phyloP scores from a whole-genome alignment of 225 moss, liverwort and hornwort species.

The Pseudisothecium myosuroides region DNA sequence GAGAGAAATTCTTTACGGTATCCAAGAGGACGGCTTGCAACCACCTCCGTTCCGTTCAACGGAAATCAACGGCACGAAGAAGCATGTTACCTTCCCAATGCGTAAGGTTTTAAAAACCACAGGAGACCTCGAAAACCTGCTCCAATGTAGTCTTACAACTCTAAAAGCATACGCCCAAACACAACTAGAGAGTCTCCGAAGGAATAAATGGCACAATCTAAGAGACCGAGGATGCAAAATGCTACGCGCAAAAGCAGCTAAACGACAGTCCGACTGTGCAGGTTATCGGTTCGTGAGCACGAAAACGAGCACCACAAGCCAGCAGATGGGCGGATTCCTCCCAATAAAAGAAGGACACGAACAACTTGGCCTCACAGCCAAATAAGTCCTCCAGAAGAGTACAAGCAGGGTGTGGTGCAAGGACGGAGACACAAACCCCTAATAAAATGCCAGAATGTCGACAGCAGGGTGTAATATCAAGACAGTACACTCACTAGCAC shows the following conservation, averaged over 20 bases:
- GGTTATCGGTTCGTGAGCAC: background rate
- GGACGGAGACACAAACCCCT: background rate
- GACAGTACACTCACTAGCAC: too few relatives aligned
- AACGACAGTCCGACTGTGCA: background rate
- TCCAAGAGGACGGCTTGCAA: constrained; percentile 1
- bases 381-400: background rate
- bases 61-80: constrained; percentile 1
- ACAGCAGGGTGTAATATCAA: background rate
- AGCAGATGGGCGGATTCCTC: background rate
- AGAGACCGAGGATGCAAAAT: background rate
- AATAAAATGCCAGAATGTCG: background rate
- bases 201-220: background rate
- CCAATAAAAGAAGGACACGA: too few relatives aligned
- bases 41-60: background rate
- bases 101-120: background rate
- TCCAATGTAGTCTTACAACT: background rate
- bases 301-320: background rate
- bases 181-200: background rate
- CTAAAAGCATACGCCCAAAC: too few relatives aligned
- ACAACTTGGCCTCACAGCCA: background rate
- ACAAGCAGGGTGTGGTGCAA: background rate
- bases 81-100: background rate
- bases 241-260: background rate
- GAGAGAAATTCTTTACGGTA: background rate
- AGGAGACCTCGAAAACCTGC: background rate